Evolutionary conservation across 306 rosid genomes (phyloP).

Genomic region (Trichosanthes cucumerina): DNA sequence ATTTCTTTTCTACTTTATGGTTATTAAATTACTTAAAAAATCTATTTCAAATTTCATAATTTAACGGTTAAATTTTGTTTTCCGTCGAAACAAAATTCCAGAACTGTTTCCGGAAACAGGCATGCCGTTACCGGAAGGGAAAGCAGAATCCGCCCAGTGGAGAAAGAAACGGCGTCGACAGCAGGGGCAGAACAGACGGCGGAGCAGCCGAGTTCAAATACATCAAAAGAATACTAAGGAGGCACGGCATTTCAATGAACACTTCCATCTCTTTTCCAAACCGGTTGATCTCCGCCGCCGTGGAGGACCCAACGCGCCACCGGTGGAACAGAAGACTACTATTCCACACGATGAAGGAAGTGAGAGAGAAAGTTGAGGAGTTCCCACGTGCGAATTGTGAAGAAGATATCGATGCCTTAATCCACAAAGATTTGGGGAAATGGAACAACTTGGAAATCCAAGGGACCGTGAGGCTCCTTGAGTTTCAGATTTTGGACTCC

Average conservation of each 20-base stretch:
- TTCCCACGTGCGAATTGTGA: neutral
- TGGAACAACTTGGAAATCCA: neutral
- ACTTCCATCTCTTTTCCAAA: neutral
- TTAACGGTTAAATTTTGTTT: neutral
- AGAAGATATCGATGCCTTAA: neutral
- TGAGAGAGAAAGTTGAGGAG: neutral
- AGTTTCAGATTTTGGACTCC: neutral
- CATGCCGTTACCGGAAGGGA: neutral
- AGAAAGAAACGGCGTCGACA: conserved; percentile 12
- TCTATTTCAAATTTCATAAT: conserved; percentile 3
- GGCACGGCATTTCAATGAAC: neutral
- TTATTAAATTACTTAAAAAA: too few relatives aligned
- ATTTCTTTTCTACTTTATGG: too few relatives aligned
- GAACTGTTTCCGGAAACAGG: neutral
- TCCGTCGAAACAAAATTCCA: neutral
- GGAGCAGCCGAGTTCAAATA: conserved; percentile 32
- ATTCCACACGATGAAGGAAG: neutral
- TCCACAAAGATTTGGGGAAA: conserved; percentile 1
- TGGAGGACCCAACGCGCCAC: neutral
- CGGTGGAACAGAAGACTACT: neutral
- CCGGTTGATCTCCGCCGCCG: neutral
- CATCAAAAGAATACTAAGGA: conserved; percentile 27
- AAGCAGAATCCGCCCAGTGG: neutral
- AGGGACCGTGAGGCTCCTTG: neutral
- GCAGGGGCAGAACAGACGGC: conserved; percentile 17